Evolutionary conservation across 345 rosid genomes (phyloP), one percentile per base, ranked within the genome.

Genomic region (Melaleuca quinquenervia): DNA sequence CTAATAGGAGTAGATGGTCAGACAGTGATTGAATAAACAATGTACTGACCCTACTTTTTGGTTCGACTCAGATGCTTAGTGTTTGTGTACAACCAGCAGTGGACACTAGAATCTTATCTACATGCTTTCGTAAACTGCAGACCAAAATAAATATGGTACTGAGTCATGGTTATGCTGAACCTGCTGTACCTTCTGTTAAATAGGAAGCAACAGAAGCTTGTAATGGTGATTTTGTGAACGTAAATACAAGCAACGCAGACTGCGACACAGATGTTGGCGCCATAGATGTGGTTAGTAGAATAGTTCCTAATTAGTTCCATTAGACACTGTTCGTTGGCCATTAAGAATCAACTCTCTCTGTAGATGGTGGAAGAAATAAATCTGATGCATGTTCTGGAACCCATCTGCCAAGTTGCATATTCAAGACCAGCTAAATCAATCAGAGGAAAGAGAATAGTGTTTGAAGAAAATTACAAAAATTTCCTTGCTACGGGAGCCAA

Each of bases 361-460:
- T 82, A 90, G 91, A 50, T 89, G 90, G 27, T 86, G 82, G 86
- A 84, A 50, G 78, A 90, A 78, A 90, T 89, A 60, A 90, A 90
- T 84, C 50, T 85, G 13, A 89, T 90, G 92, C 80, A 89, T 5
- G 82, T 90, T 75, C 58, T 90, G 48, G 92, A 90, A 82, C 88
- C 92, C 22, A 26, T 16, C 50, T 90, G 92, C 89, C 86, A 89
- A 89, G 62, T 52, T 16, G 90, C 92, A 12, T 62, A 82, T 15
- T 64, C 87, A 50, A 84, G 58, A 45, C 89, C 89, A 10, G 85
- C 29, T 26, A 26, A 51, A 83, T n/a, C 82, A 11, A 21, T 56
- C 11, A 52, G 74, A 52, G 90, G 90, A 62, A 85, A 45, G 10
- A 36, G 87, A 22, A 13, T 90, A 90, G 85, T 87, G 10, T 86